A percentile compares a stretch with the other conserved stretches of the same genome.
Evolutionary conservation across 371 early-diverging fungal genomes (phyloP).

Genomic region (Lichtheimia ramosa): DNA sequence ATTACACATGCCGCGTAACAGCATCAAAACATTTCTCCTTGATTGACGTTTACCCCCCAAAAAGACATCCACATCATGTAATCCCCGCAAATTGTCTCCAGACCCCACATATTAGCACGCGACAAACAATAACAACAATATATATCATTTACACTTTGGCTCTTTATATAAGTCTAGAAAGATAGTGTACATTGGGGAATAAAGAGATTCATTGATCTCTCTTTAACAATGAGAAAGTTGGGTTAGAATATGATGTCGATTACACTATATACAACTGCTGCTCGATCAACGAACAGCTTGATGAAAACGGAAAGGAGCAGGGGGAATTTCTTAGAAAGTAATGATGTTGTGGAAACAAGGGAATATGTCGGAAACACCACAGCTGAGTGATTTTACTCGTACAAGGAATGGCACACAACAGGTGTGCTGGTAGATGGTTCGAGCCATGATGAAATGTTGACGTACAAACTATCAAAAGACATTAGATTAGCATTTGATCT

Average conservation of each 20-base stretch:
- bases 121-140: no score
- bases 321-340: not conserved
- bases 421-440: conserved; percentile 18
- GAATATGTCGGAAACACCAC: not conserved
- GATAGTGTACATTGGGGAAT: no score
- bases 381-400: conserved; percentile 1
- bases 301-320: not conserved
- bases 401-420: not conserved
- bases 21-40: no score
- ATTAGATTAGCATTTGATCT: not conserved
- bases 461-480: conserved; percentile 12
- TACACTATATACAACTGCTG: not conserved
- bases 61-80: no score
- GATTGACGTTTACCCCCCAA: no score
- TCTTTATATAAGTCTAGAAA: no score
- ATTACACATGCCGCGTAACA: not conserved
- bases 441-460: conserved; percentile 41
- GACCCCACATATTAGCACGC: no score
- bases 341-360: not conserved
- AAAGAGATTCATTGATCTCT: no score
- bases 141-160: no score
- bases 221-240: no score
- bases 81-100: no score
- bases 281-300: conserved; percentile 18
- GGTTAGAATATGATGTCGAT: no score